Evolutionary conservation across 441 rosid species (phyloP).

Genomic region (Populus hybrid): DNA sequence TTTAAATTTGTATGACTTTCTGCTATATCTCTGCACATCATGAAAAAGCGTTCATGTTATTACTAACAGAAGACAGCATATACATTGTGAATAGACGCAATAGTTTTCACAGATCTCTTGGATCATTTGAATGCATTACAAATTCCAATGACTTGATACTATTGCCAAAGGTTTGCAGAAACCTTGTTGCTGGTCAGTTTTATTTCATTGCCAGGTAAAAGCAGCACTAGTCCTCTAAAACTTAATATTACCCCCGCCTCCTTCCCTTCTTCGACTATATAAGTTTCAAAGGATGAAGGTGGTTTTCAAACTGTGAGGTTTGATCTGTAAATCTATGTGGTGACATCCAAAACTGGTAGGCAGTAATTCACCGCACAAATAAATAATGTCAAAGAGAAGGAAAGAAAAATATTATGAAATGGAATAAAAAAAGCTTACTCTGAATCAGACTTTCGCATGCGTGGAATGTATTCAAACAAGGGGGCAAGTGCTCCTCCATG

Average conservation of each 20-base stretch:
- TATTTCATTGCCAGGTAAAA: not conserved
- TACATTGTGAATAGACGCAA: not conserved
- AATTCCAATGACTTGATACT: not conserved
- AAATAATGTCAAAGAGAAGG: not conserved
- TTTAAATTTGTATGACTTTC: conserved; percentile 33
- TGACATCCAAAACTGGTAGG: not conserved
- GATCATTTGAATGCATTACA: not conserved
- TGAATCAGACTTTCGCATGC: conserved; percentile 76
- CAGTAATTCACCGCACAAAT: not conserved
- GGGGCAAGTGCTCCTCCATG: conserved; percentile 71
- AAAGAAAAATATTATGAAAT: not conserved
- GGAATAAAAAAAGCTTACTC: conserved; percentile 60
- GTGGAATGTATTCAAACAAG: conserved; percentile 76
- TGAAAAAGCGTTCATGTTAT: conserved; percentile 12
- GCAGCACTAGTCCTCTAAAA: not conserved
- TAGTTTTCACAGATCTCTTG: not conserved
- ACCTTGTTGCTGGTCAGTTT: not conserved
- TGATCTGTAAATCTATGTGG: not conserved
- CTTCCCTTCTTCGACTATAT: not conserved
- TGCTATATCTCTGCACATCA: conserved; percentile 49
- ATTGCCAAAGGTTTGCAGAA: not conserved
- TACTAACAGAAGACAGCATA: not conserved
- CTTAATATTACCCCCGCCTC: not conserved
- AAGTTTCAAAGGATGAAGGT: not conserved
- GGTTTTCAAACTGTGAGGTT: not conserved